Conservation (phyloP, 2,329 filamentous ascomycete species). For the Aspergillus luchuensis region DNA sequence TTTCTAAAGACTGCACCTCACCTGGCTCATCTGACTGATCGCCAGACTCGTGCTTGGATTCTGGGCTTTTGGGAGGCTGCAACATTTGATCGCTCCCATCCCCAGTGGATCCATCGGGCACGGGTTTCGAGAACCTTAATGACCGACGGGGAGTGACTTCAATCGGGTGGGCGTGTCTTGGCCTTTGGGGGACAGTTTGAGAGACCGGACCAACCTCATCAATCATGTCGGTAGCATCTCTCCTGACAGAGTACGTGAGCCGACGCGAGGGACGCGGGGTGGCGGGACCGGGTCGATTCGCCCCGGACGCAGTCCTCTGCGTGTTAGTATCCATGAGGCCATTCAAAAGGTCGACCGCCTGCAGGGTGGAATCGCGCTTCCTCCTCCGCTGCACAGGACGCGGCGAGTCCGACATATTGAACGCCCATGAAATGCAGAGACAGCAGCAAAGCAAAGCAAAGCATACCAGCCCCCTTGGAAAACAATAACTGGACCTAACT, state of each 20-base stretch:
- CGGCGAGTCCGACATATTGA: conserved; percentile 14
- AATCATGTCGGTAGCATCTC: no score
- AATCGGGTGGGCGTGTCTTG: neutral
- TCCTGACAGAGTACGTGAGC: neutral
- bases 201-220: neutral
- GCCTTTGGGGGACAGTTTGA: neutral
- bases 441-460: neutral
- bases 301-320: neutral
- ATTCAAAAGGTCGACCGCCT: conserved; percentile 26
- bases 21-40: neutral
- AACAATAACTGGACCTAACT: neutral
- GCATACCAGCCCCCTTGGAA: neutral
- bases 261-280: conserved; percentile 11
- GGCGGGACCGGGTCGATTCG: neutral
- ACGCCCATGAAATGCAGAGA: neutral
- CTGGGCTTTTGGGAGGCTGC: neutral
- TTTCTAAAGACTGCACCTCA: neutral
- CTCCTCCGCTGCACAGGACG: conserved; percentile 12
- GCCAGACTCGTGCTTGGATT: neutral
- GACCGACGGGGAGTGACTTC: neutral
- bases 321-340: conserved; percentile 16
- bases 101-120: neutral
- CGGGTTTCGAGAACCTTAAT: neutral
- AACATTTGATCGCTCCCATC: neutral
- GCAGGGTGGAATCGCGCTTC: conserved; percentile 20